A percentile compares a stretch with the other conserved stretches of the same genome.
phyloP scores from a whole-genome alignment of 306 rosid species.

The Quillaja saponaria region DNA sequence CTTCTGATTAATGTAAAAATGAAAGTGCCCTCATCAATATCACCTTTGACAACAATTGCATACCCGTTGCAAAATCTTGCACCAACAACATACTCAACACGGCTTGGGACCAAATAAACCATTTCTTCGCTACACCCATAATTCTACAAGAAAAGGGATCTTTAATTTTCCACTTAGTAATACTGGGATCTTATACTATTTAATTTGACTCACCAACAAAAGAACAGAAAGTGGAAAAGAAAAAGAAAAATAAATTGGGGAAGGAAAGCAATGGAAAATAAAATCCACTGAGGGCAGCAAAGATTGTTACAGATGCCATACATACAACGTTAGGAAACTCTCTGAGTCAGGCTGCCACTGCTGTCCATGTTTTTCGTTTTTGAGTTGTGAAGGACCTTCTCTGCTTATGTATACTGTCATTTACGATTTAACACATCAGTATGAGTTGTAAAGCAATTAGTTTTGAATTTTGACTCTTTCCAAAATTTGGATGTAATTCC shows the following conservation, averaged over 20 bases:
- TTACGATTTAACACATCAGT: too few relatives aligned
- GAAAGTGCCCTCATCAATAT: slow-evolving; percentile 51
- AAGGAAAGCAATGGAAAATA: slow-evolving; percentile 11
- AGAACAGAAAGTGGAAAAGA: too few relatives aligned
- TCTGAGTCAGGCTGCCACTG: slow-evolving; percentile 10
- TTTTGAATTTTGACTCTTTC: too few relatives aligned
- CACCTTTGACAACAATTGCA: slow-evolving; percentile 56
- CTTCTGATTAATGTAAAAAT: slow-evolving; percentile 60
- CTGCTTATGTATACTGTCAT: too few relatives aligned
- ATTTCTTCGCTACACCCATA: slow-evolving; percentile 10
- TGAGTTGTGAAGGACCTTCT: too few relatives aligned
- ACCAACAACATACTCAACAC: slow-evolving; percentile 54
- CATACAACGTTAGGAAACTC: slow-evolving; percentile 4
- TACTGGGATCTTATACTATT: too few relatives aligned
- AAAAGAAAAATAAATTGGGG: slow-evolving; percentile 17
- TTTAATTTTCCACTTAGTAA: too few relatives aligned
- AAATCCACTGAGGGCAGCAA: slow-evolving; percentile 8
- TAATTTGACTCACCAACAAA: too few relatives aligned
- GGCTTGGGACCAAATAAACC: slow-evolving; percentile 37
- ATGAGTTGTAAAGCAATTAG: too few relatives aligned
- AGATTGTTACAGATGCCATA: slow-evolving; percentile 34
- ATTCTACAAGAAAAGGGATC: neutral
- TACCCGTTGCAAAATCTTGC: slow-evolving; percentile 48
- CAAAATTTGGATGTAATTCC: too few relatives aligned
- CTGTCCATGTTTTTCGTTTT: neutral